Base-by-base conservation (phyloP, 2,329 filamentous ascomycete genomes). In the Epichloe brachyelytri region DNA sequence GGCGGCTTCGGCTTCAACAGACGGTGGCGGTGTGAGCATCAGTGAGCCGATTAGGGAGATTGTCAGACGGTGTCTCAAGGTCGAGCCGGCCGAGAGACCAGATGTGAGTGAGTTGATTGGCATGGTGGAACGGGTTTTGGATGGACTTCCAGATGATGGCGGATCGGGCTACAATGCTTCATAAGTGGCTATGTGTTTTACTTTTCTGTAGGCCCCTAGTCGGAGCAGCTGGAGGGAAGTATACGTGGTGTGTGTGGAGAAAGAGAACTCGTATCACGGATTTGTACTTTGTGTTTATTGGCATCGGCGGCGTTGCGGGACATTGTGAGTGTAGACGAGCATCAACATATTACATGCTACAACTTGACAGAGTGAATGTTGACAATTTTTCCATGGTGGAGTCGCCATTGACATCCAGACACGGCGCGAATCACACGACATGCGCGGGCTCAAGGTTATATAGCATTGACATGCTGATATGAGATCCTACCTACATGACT, bases 51-150 rank as follows among this genome's bases (percentile, higher is more conserved):
- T 96, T 44, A 85, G 91, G 65, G 85, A 95, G 53, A 79, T 98
- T 12, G 91, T 98, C 50, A 77, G 89, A 63, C 83, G 78, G 63
- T 98, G 93, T 68, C 72, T 98, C 62, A 79, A 74, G 59, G 86
- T 97, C 30, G 93, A 98, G 71, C 86, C 91, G 0, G 78, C 77
- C 3, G 91, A 97, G 65, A 74, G 93, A 56, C 93, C 93, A 15
- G 86, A 94, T 67, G 84, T 95, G 53, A 81, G 88, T 59, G 83
- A 93, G 68, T 70, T 96, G 65, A 93, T 94, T 58, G 69, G 71
- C 43, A 77, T 93, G 65, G 82, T 95, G n/a, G 80, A 90, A 66
- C 72, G 73, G 15, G 85, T 88, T 19, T 78, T 95, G 60, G 75
- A 77, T 11, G 43, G 17, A 2, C 46, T 57, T 8, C 47, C 55